A percentile compares a stretch with the other conserved stretches of the same genome.
Conservation (phyloP, 176 grass and related monocot genomes). For the Zizania latifolia region DNA sequence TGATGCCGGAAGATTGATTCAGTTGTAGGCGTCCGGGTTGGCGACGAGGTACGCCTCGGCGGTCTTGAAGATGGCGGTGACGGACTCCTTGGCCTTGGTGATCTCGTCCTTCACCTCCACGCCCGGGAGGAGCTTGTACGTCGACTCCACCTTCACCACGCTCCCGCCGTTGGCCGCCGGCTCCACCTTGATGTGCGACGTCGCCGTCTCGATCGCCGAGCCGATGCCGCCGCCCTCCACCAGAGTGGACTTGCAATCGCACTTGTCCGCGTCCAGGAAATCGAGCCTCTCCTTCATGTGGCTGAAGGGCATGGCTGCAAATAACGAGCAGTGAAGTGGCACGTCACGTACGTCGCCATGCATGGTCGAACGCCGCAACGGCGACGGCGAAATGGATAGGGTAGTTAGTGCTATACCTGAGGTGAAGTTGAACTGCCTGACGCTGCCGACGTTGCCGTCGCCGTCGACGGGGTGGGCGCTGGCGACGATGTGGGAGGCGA, state of each 20-base stretch:
- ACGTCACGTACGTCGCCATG: too few relatives aligned
- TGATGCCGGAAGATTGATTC: too few relatives aligned
- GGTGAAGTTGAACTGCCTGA: slow-evolving; percentile 90
- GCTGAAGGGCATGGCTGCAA: slow-evolving; percentile 48
- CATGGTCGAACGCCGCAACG: too few relatives aligned
- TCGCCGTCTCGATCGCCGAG: slow-evolving; percentile 28
- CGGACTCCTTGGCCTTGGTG: slow-evolving; percentile 41
- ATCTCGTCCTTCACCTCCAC: slow-evolving; percentile 39
- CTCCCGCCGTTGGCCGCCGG: slow-evolving; percentile 40
- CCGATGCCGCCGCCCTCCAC: slow-evolving; percentile 66
- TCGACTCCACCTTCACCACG: too few relatives aligned
- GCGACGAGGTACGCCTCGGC: slow-evolving; percentile 55
- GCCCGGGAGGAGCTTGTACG: too few relatives aligned
- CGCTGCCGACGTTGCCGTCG: slow-evolving; percentile 36
- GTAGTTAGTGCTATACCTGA: too few relatives aligned
- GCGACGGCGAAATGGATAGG: too few relatives aligned
- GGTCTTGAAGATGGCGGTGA: slow-evolving; percentile 45
- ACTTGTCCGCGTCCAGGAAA: slow-evolving; percentile 49
- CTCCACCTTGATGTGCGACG: slow-evolving; percentile 61
- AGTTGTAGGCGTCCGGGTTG: slow-evolving; percentile 64
- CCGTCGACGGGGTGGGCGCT: slow-evolving; percentile 45
- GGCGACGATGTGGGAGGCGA: slow-evolving; percentile 41
- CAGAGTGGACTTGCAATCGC: slow-evolving; percentile 49
- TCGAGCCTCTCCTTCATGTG: slow-evolving; percentile 59
- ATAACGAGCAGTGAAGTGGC: background rate